phyloP scores from a whole-genome alignment of 1,284 basidiomycete species.

The Naganishia cerealis region DNA sequence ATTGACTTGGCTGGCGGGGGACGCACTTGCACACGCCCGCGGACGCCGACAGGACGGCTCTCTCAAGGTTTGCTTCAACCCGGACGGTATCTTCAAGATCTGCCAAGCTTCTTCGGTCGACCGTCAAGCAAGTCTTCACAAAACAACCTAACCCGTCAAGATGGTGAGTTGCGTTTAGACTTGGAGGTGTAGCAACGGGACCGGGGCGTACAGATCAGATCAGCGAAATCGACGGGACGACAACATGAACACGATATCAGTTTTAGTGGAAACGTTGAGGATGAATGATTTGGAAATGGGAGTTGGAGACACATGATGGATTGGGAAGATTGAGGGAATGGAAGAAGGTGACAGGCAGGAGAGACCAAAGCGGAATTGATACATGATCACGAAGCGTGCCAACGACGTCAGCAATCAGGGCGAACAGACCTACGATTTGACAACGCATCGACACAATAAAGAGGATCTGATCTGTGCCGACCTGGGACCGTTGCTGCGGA shows the following conservation, averaged over 20 bases:
- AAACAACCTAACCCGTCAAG: conserved; percentile 29
- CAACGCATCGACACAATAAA: background rate
- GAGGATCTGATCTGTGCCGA: background rate
- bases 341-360: too few species aligned
- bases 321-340: background rate
- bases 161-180: conserved; percentile 14
- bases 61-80: conserved; percentile 27
- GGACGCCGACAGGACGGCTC: conserved; percentile 14
- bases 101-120: conserved; percentile 18
- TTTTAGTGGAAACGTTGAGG: background rate
- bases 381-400: background rate
- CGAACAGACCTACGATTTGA: background rate
- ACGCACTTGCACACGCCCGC: background rate
- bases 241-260: background rate
- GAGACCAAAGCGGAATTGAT: background rate
- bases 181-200: background rate
- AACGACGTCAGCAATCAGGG: background rate
- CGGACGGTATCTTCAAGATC: conserved; percentile 10
- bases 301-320: too few species aligned
- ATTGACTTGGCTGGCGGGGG: conserved; percentile 19
- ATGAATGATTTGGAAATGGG: background rate
- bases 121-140: conserved; percentile 32
- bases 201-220: conserved; percentile 9
- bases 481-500: background rate
- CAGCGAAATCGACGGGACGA: background rate